Base-by-base conservation (phyloP, 805 yeast species). In the Candida silvicultrix region DNA sequence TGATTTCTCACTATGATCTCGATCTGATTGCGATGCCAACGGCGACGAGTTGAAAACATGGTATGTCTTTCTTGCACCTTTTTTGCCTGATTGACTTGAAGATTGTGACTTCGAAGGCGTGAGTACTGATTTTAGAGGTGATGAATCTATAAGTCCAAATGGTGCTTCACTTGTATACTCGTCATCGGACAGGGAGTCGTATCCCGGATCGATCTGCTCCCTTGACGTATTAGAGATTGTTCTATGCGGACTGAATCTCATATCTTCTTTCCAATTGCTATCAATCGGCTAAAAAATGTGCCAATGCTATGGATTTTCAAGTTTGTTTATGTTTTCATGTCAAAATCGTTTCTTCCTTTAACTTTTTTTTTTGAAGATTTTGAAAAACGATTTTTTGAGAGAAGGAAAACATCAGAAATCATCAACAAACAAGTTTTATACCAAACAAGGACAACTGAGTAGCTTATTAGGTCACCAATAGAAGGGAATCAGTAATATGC, bases 191-290 rank as follows among this genome's bases (percentile, higher is more conserved):
- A 45, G 41, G 1, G 50, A 48, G 16, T 44, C 49, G 16, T 31
- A 46, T 4, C 45, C 53, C 3, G 48, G 41, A 19, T 40, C 48
- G 28, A 39, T 40, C 20, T 40, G 41, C 2, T 40, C 19, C 3
- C 12, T 19, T 4, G 49, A 19, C n/a, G 37, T 43, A 11, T 35
- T 35, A 3, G 45, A 35, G 10, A 45, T 16, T 23, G 43, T 42
- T 34, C 48, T 23, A 12, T 52, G 52, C 4, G 56, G 56, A 22
- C 54, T 50, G 51, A 50, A 50, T 9, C 49, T 42, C 56, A 52
- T 52, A 20, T 2, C 32, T 6, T 19, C 9, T 23, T 6, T 9
- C 25, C 5, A 9, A 23, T 23, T n/a, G n/a, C 25, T 23, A 6
- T 15, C 23, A 36, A 32, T 32, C n/a, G 31, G 25, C 25, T 23